phyloP scores from a whole-genome alignment of 495 filamentous ascomycete species.

The Poronia punctata region DNA sequence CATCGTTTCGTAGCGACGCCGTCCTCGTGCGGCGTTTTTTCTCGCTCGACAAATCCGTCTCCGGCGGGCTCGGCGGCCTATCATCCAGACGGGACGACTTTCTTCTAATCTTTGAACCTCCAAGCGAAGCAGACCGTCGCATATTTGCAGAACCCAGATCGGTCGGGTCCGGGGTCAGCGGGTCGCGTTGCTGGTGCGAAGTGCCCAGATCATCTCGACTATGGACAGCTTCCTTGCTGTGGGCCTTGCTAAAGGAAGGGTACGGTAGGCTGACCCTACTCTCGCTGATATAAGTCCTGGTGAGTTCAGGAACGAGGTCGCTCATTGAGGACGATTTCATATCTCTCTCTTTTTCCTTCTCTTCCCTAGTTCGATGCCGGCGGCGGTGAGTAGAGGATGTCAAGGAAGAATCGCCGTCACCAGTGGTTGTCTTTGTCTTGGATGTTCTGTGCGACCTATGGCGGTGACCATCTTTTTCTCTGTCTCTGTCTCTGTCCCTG shows the following conservation, averaged over 20 bases:
- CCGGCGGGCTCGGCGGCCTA: conserved; percentile 48
- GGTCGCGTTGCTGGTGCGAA: conserved; percentile 37
- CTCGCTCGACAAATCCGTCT: conserved; percentile 47
- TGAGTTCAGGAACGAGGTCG: conserved; percentile 45
- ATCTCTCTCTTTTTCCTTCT: conserved; percentile 33
- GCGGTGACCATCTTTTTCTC: conserved; percentile 16
- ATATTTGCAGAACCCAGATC: conserved; percentile 55
- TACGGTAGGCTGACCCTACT: conserved; percentile 63
- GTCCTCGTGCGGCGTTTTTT: conserved; percentile 32
- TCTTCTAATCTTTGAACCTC: conserved; percentile 19
- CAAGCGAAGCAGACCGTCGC: conserved; percentile 34
- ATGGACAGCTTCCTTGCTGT: conserved; percentile 74
- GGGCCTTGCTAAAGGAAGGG: conserved; percentile 78
- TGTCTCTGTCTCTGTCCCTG: too few species aligned
- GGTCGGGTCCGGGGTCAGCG: conserved; percentile 72
- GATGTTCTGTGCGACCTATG: conserved; percentile 30
- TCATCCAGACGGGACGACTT: conserved; percentile 32
- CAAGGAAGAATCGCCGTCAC: conserved; percentile 33
- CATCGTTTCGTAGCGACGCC: conserved; percentile 15
- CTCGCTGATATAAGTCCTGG: conserved; percentile 28
- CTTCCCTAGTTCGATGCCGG: conserved; percentile 31
- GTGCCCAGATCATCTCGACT: conserved; percentile 49
- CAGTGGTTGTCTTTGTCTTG: conserved; percentile 22
- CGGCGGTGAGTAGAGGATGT: conserved; percentile 26
- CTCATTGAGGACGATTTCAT: conserved; percentile 32